phyloP scores from a whole-genome alignment of 495 filamentous ascomycete genomes.

The Hyaloscypha finlandica region DNA sequence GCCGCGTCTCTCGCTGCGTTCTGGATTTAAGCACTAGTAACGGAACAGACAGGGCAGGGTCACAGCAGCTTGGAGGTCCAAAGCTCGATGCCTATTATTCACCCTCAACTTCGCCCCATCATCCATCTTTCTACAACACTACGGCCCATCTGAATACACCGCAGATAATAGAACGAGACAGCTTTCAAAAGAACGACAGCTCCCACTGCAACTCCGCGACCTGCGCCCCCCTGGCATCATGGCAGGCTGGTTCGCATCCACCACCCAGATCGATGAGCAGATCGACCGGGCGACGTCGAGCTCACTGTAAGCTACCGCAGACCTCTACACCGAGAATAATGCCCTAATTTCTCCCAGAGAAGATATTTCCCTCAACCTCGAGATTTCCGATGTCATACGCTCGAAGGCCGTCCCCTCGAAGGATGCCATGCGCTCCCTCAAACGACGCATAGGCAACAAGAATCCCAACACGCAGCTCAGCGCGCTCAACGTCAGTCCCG shows the following conservation, averaged over 20 bases:
- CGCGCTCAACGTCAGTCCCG: conserved; percentile 71
- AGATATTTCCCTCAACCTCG: conserved; percentile 94
- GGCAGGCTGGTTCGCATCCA: conserved; percentile 89
- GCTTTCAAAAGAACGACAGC: background rate
- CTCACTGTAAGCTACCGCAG: conserved; percentile 57
- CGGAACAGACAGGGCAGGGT: background rate
- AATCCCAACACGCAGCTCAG: conserved; percentile 96
- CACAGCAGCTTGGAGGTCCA: conserved; percentile 1
- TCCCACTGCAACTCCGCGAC: background rate
- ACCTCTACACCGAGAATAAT: background rate
- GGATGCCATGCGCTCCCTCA: conserved; percentile 95
- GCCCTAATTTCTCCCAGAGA: conserved; percentile 57
- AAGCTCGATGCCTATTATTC: conserved; percentile 4
- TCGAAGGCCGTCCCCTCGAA: conserved; percentile 96
- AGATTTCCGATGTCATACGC: conserved; percentile 94
- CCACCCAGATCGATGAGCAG: conserved; percentile 90
- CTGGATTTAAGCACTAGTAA: background rate
- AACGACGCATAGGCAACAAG: conserved; percentile 89
- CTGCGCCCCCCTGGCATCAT: conserved; percentile 54
- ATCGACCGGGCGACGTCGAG: conserved; percentile 92
- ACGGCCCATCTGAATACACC: background rate
- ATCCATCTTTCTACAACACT: background rate
- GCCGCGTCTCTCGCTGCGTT: background rate
- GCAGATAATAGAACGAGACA: background rate
- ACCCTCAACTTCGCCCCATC: background rate